A percentile compares a stretch with the other conserved stretches of the same genome.
These are phyloP conservation scores for Arabidopsis lyrata DNA, from an alignment of 441 rosid genomes.

Conservation along the genomic window DNA sequence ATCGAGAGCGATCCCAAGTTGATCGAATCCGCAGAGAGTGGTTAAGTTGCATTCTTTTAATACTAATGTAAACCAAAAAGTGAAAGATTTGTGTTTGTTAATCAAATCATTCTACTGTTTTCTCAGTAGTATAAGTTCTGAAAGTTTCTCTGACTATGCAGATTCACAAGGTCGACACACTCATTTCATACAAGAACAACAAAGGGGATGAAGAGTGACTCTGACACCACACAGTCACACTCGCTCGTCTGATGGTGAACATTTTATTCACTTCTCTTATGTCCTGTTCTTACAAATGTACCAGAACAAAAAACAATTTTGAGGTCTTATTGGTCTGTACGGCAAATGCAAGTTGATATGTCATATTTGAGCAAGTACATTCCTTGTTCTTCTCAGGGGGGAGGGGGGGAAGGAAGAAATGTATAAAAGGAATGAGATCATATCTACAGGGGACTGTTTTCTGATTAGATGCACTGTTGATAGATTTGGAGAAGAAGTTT, in stretches of 20 bases:
- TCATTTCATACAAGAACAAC: conserved; percentile 81
- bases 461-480: no score
- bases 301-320: conserved; percentile 7
- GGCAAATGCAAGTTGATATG: conserved; percentile 2
- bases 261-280: conserved; percentile 7
- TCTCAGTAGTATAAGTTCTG: neutral
- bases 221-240: neutral
- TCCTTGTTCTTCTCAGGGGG: conserved; percentile 9
- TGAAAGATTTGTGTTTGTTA: neutral
- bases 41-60: conserved; percentile 92
- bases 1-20: conserved; percentile 59
- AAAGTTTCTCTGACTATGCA: conserved; percentile 40
- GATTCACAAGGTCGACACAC: conserved; percentile 88
- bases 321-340: conserved; percentile 8
- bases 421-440: conserved; percentile 23
- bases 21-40: conserved; percentile 77
- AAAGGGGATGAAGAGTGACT: conserved; percentile 77
- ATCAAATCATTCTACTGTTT: neutral
- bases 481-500: conserved; percentile 5
- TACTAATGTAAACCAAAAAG: conserved; percentile 61
- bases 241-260: neutral
- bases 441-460: conserved; percentile 17
- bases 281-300: conserved; percentile 13
- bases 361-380: conserved; percentile 26
- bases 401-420: neutral